A percentile compares a stretch with the other conserved stretches of the same genome.
These are phyloP conservation scores for Blastomyces percursus DNA, from an alignment of 2,329 filamentous ascomycete genomes.

Conservation along the genomic window DNA sequence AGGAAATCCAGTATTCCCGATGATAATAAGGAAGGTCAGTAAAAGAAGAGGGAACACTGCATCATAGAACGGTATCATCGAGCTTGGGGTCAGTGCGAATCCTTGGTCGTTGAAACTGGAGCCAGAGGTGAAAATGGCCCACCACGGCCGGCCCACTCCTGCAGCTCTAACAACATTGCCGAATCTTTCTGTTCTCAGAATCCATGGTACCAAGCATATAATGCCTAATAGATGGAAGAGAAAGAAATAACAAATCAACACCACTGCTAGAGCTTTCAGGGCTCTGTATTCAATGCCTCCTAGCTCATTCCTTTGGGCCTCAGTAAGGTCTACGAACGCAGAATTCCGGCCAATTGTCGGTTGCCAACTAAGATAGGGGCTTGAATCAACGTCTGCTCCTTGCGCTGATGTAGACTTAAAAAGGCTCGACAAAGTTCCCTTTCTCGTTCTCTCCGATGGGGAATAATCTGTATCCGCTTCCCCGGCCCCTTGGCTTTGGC, in stretches of 20 bases:
- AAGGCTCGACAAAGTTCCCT: conserved; percentile 24
- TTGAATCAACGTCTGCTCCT: conserved; percentile 37
- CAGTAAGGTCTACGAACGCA: conserved; percentile 73
- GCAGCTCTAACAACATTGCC: conserved; percentile 51
- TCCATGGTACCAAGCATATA: conserved; percentile 68
- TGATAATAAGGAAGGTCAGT: conserved; percentile 77
- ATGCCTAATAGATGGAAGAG: conserved; percentile 71
- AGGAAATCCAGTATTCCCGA: conserved; percentile 91
- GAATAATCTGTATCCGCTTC: conserved; percentile 19
- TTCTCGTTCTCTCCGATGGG: conserved; percentile 17
- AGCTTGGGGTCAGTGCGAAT: conserved; percentile 82
- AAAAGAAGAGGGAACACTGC: conserved; percentile 66
- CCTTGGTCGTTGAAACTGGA: conserved; percentile 94
- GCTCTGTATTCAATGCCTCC: conserved; percentile 95
- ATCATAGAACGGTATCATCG: conserved; percentile 78
- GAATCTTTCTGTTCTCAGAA: conserved; percentile 53
- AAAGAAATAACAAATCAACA: conserved; percentile 70
- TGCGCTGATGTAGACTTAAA: conserved; percentile 30
- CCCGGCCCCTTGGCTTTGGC: conserved; percentile 21
- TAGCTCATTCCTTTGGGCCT: conserved; percentile 86
- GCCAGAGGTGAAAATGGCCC: conserved; percentile 77
- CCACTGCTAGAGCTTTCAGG: conserved; percentile 69
- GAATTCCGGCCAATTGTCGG: conserved; percentile 91
- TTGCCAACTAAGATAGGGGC: conserved; percentile 89
- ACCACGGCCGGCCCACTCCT: conserved; percentile 65